Evolutionary conservation across 305 asterid genomes (phyloP).

Genomic region (Rubia peregrina): DNA sequence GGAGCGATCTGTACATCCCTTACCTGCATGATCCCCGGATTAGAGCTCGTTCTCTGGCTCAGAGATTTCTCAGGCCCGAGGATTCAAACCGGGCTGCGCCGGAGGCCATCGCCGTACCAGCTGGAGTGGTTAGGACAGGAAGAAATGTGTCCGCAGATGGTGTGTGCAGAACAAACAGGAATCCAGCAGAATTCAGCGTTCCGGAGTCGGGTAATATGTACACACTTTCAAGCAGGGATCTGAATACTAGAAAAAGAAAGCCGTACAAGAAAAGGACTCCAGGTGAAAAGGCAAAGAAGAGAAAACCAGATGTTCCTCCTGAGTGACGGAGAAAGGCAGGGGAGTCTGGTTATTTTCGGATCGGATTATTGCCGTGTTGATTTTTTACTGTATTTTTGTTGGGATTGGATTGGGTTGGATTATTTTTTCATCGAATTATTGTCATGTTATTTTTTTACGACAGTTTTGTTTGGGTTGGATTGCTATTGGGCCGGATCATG

Average conservation of each 20-base stretch:
- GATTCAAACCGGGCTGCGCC: conserved; percentile 18
- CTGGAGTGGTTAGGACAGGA: conserved; percentile 13
- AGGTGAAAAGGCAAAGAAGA: neutral
- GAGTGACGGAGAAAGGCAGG: too few relatives aligned
- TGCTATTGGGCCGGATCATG: too few relatives aligned
- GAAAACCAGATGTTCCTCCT: too few relatives aligned
- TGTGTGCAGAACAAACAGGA: conserved; percentile 45
- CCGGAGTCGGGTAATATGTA: conserved; percentile 45
- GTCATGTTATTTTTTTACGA: too few relatives aligned
- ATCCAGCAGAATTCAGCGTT: conserved; percentile 72
- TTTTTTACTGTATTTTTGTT: too few relatives aligned
- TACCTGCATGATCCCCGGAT: too few relatives aligned
- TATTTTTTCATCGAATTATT: too few relatives aligned
- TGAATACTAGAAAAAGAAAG: conserved; percentile 31
- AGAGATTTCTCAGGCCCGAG: neutral
- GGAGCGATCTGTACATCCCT: conserved; percentile 3
- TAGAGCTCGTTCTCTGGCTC: neutral
- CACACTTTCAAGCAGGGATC: conserved; percentile 46
- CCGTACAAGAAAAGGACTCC: conserved; percentile 21
- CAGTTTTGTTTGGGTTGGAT: too few relatives aligned
- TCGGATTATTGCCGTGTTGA: too few relatives aligned
- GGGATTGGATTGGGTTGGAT: too few relatives aligned
- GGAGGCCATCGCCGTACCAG: conserved; percentile 16
- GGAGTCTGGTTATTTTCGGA: too few relatives aligned
- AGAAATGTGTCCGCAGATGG: conserved; percentile 15